phyloP scores from a whole-genome alignment of 768 basidiomycete genomes.

The Leccinellum albellum region DNA sequence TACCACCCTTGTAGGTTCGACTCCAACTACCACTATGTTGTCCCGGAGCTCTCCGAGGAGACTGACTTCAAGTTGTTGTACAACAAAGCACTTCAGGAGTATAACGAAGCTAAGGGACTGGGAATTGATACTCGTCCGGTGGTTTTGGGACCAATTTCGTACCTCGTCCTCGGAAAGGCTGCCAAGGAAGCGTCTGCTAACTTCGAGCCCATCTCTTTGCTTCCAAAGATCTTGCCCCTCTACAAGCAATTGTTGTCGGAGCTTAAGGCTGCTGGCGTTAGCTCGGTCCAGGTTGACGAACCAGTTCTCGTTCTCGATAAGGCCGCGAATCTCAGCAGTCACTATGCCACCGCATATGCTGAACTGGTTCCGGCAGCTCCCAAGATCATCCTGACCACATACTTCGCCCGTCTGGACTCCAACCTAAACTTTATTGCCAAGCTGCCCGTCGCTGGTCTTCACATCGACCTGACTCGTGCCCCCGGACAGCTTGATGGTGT shows the following conservation, averaged over 20 bases:
- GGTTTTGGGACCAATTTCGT: slow-evolving; percentile 91
- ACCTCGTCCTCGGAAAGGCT: slow-evolving; percentile 90
- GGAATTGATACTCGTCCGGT: slow-evolving; percentile 94
- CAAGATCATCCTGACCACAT: slow-evolving; percentile 91
- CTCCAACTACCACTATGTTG: slow-evolving; percentile 98
- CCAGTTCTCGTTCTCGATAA: slow-evolving; percentile 92
- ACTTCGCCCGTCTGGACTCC: slow-evolving; percentile 93
- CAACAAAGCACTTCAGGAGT: slow-evolving; percentile 95
- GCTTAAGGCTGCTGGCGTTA: slow-evolving; percentile 89
- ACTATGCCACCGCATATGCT: slow-evolving; percentile 77
- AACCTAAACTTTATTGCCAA: slow-evolving; percentile 87
- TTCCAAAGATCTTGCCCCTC: slow-evolving; percentile 84
- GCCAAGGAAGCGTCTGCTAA: slow-evolving; percentile 75
- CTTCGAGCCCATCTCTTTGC: slow-evolving; percentile 89
- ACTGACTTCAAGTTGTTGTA: slow-evolving; percentile 92
- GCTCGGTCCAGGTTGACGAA: slow-evolving; percentile 96
- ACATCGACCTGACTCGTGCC: slow-evolving; percentile 95
- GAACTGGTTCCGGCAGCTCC: slow-evolving; percentile 80
- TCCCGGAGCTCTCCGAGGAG: slow-evolving; percentile 88
- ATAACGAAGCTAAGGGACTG: slow-evolving; percentile 86
- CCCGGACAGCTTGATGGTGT: slow-evolving; percentile 84
- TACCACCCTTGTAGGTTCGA: slow-evolving; percentile 66
- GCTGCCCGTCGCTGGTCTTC: slow-evolving; percentile 89
- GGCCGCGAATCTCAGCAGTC: slow-evolving; percentile 69
- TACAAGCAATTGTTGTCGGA: slow-evolving; percentile 88